Conservation (phyloP, 495 filamentous ascomycete species). For the Penicillium egyptiacum region DNA sequence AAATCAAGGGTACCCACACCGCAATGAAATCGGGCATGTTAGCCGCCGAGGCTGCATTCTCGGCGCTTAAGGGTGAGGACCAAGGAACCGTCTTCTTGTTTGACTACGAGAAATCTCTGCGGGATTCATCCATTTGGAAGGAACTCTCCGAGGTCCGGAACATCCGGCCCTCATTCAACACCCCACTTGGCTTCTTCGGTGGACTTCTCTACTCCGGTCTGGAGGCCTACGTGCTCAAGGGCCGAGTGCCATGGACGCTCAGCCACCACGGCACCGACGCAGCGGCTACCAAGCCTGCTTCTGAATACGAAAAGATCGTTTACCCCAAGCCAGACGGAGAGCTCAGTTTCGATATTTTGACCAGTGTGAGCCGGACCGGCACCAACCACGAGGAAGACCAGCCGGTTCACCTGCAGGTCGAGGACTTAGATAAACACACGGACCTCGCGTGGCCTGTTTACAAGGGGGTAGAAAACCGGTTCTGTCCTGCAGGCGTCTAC, state of each 20-base stretch:
- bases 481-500: constrained; percentile 98
- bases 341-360: constrained; percentile 93
- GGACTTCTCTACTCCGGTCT: constrained; percentile 92
- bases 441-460: constrained; percentile 79
- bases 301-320: constrained; percentile 81
- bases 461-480: constrained; percentile 94
- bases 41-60: constrained; percentile 84
- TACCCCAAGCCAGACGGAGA: constrained; percentile 96
- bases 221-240: constrained; percentile 84
- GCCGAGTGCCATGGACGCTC: constrained; percentile 87
- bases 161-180: constrained; percentile 93
- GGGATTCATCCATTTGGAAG: constrained; percentile 84
- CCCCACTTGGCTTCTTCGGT: constrained; percentile 77
- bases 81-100: constrained; percentile 82
- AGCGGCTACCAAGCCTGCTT: constrained; percentile 76
- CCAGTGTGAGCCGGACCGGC: constrained; percentile 87
- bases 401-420: constrained; percentile 90
- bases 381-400: constrained; percentile 99
- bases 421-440: constrained; percentile 90
- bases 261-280: constrained; percentile 67
- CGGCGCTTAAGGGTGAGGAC: constrained; percentile 61
- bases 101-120: constrained; percentile 90
- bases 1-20: constrained; percentile 98
- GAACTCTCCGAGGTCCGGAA: constrained; percentile 95
- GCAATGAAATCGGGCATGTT: constrained; percentile 98